Evolutionary conservation across 371 early-diverging fungal genomes (phyloP), one percentile per base, ranked within the genome.

Genomic region (Rhizopus delemar): DNA sequence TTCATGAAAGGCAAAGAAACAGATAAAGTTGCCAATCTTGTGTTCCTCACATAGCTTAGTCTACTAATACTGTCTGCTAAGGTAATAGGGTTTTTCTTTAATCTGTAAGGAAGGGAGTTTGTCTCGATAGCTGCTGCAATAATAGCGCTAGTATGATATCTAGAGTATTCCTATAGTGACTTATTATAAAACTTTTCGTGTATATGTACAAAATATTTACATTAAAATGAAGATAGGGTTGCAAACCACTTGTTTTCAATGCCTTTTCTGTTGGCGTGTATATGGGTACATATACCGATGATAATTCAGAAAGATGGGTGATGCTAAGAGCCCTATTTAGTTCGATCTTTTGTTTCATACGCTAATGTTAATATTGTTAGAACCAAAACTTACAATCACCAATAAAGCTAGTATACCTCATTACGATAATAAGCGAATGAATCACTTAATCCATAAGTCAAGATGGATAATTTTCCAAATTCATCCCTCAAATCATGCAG

Each of bases 401-500:
- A 32, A 22, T 33, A 51, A 35, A 9, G 11, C 15, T 8, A 8
- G 6, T 41, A 59, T 71, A 82, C 81, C 61, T 78, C 63, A 3
- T 69, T 71, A 53, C 60, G 46, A 16, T 59, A 56, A 22, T 56
- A 48, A 12, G 60, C 63, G 46, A 48, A 48, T 8, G 68, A 68
- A 56, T 69, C 69, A 45, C 62, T 58, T 13, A 86, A 46, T 31
- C 88, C 91, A 69, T 84, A 94, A 0, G 86, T 79, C 11, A 92
- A 54, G 0, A 92, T 69, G 5, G 88, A 69, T 31, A 86, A 64
- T 58, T 94, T 94, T 4, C 89, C 84, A 65, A 76, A 90, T 64
- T 94, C 93, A 34, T 94, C 93, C 0, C 84, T 76, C 22, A 93
- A 61, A 38, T 80, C 70, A n/a, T 86, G 78, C 11, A 94, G 39